Conservation (phyloP, 176 grass and related monocot species). For the Chloris gayana region DNA sequence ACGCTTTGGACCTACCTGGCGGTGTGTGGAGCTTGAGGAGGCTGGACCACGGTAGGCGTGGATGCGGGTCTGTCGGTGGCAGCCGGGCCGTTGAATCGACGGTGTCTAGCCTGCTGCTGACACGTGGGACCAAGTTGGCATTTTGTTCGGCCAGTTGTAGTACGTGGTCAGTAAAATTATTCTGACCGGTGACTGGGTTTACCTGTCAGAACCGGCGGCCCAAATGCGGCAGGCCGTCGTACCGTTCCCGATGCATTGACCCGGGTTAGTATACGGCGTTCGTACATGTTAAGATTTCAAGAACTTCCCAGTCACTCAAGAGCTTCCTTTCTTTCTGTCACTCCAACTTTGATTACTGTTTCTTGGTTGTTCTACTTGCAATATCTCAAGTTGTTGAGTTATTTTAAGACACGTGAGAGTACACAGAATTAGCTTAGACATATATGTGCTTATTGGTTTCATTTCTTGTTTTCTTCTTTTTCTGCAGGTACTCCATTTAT, state of each 20-base stretch:
- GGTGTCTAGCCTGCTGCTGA: background rate
- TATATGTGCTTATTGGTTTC: no score
- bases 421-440: no score
- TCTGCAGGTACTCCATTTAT: no score
- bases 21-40: accelerated
- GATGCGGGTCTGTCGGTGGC: conserved; percentile 28
- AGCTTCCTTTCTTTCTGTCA: no score
- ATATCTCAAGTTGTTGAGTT: no score
- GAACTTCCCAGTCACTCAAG: background rate
- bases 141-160: background rate
- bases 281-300: background rate
- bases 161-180: background rate
- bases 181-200: background rate
- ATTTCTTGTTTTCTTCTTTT: no score
- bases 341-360: no score
- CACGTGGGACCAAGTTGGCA: background rate
- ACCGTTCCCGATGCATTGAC: background rate
- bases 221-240: background rate
- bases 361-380: no score
- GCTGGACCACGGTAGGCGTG: background rate
- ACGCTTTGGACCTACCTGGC: accelerated
- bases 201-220: background rate
- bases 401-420: no score
- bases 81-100: background rate
- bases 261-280: background rate